Percentiles rank a stretch among this genome's conserved stretches.
These are phyloP conservation scores for Colletotrichum cuscutae DNA, from an alignment of 2,329 filamentous ascomycete genomes.

Conservation along the genomic window DNA sequence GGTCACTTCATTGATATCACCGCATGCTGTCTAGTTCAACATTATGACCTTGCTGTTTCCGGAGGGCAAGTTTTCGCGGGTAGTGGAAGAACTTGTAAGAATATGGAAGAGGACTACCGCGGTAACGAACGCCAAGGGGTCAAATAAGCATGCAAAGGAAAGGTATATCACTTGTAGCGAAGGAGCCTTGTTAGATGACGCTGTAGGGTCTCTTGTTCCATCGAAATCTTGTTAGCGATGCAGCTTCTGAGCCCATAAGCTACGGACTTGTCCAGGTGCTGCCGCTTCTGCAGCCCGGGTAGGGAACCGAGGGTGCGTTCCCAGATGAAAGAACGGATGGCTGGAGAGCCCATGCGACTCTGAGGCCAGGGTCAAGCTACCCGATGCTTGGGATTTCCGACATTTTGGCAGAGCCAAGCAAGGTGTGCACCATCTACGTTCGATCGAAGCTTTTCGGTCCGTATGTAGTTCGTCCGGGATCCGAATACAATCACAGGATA, in stretches of 20 bases:
- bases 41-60: not conserved
- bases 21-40: not conserved
- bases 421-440: not conserved
- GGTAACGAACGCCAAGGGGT: not conserved
- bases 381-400: conserved; percentile 4
- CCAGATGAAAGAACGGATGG: too few species aligned
- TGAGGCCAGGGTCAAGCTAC: not conserved
- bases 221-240: not conserved
- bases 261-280: too few species aligned
- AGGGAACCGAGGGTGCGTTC: too few species aligned
- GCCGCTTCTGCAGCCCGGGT: too few species aligned
- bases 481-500: not conserved
- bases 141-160: not conserved
- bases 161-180: not conserved
- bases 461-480: not conserved
- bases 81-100: not conserved
- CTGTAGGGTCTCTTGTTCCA: not conserved
- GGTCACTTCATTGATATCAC: not conserved
- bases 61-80: not conserved
- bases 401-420: not conserved
- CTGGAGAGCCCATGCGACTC: not conserved
- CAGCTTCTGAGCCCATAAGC: too few species aligned
- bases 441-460: not conserved
- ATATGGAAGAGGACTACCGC: too few species aligned
- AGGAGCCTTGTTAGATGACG: not conserved